These are phyloP conservation scores for Amanita thiersii DNA, from an alignment of 768 basidiomycete species.

Conservation along the genomic window DNA sequence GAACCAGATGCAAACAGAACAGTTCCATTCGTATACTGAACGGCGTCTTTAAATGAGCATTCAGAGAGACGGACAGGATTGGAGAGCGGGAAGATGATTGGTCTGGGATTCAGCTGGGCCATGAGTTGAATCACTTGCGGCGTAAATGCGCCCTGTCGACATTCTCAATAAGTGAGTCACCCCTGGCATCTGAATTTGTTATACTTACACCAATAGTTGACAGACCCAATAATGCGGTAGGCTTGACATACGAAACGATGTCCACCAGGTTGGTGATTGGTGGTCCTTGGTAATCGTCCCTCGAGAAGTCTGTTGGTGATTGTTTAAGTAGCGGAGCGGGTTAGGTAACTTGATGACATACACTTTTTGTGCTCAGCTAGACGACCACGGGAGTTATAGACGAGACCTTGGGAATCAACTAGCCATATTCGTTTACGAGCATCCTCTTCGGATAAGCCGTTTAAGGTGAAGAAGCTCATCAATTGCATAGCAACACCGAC, in stretches of 20 bases:
- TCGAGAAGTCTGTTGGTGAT: constrained; percentile 60
- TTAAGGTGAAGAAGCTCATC: constrained; percentile 80
- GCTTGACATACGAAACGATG: constrained; percentile 74
- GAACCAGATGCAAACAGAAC: constrained; percentile 87
- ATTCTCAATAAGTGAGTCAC: not conserved
- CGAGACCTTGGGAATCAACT: constrained; percentile 81
- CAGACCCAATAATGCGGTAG: constrained; percentile 84
- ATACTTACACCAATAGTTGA: constrained; percentile 65
- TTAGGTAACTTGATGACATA: constrained; percentile 13
- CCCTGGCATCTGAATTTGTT: not conserved
- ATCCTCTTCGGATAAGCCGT: constrained; percentile 69
- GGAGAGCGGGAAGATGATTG: constrained; percentile 89
- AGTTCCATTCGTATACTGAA: constrained; percentile 60
- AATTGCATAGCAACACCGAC: constrained; percentile 89
- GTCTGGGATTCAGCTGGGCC: constrained; percentile 70
- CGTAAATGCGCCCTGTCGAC: constrained; percentile 59
- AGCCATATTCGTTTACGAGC: constrained; percentile 75
- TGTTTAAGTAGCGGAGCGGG: constrained; percentile 7
- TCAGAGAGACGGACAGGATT: constrained; percentile 83
- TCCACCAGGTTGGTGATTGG: constrained; percentile 70
- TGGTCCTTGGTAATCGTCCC: constrained; percentile 69
- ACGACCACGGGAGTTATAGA: constrained; percentile 65
- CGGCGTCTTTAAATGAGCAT: constrained; percentile 71
- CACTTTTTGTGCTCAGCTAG: constrained; percentile 83
- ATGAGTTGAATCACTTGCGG: constrained; percentile 65